Evolutionary conservation across 345 rosid species (phyloP).

Genomic region (Gossypium stocksii): DNA sequence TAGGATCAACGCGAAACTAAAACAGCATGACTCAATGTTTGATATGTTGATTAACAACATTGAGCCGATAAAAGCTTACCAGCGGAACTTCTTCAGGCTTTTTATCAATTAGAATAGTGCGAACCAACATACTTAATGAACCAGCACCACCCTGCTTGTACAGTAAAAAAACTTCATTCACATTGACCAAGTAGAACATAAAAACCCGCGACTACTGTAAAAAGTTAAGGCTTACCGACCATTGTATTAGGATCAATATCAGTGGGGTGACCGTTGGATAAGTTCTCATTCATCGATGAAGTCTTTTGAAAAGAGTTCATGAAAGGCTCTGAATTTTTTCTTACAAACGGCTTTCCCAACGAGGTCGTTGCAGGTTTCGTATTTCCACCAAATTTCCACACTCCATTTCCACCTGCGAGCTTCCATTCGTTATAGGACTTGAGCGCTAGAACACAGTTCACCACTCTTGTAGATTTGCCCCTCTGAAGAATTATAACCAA

Average conservation of each 20-base stretch:
- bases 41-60: background rate
- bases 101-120: slow-evolving; percentile 65
- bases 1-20: background rate
- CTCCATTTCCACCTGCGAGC: slow-evolving; percentile 66
- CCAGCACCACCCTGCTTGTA: slow-evolving; percentile 27
- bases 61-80: slow-evolving; percentile 38
- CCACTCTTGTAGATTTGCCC: slow-evolving; percentile 76
- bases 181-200: slow-evolving; percentile 9
- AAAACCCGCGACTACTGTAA: slow-evolving; percentile 9
- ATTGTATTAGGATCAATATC: slow-evolving; percentile 50
- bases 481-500: slow-evolving; percentile 38
- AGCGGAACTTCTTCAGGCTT: slow-evolving; percentile 76
- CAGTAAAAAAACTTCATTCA: background rate
- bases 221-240: slow-evolving; percentile 46
- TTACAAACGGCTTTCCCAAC: slow-evolving; percentile 47
- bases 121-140: slow-evolving; percentile 70
- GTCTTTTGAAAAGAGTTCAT: slow-evolving; percentile 58
- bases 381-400: slow-evolving; percentile 80
- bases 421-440: slow-evolving; percentile 82
- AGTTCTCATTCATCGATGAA: slow-evolving; percentile 44
- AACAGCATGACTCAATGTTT: background rate
- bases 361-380: slow-evolving; percentile 42
- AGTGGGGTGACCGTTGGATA: slow-evolving; percentile 21
- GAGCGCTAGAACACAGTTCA: slow-evolving; percentile 70
- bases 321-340: slow-evolving; percentile 75